Conservation (phyloP, 306 rosid species). For the Trifolium fragiferum region DNA sequence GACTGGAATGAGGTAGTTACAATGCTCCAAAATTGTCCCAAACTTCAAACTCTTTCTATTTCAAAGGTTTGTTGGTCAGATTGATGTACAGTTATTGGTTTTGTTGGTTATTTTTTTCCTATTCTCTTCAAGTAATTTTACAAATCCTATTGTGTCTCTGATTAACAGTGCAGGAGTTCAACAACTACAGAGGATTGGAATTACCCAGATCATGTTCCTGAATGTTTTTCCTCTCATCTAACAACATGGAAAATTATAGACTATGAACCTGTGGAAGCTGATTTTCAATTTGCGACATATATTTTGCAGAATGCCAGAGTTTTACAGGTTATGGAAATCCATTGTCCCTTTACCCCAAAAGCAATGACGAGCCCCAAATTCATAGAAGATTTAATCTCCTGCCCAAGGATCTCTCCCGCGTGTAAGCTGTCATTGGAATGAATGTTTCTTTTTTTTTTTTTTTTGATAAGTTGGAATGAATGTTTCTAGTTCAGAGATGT, state of each 20-base stretch:
- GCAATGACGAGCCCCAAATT: neutral
- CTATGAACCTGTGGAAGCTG: neutral
- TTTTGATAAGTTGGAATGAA: no score
- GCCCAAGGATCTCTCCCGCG: neutral
- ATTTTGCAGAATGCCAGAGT: neutral
- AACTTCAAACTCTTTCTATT: neutral
- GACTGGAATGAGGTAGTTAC: neutral
- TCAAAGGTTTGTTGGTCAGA: neutral
- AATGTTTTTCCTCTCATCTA: neutral
- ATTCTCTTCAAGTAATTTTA: neutral
- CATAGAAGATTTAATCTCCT: neutral
- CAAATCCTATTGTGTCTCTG: neutral
- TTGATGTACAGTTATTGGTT: no score
- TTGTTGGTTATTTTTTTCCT: neutral
- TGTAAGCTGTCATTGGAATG: neutral
- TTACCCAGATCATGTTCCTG: neutral
- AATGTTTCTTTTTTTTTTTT: no score
- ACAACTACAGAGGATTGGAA: neutral
- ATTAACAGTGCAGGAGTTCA: neutral
- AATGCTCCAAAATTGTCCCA: slow-evolving; percentile 1
- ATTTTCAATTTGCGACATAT: neutral
- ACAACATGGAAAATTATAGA: neutral
- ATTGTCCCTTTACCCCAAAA: neutral
- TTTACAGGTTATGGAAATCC: neutral
- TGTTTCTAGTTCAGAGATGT: no score